These are phyloP conservation scores for Oryza glumipatula DNA, from an alignment of 176 grass and related monocot genomes.

Conservation along the genomic window DNA sequence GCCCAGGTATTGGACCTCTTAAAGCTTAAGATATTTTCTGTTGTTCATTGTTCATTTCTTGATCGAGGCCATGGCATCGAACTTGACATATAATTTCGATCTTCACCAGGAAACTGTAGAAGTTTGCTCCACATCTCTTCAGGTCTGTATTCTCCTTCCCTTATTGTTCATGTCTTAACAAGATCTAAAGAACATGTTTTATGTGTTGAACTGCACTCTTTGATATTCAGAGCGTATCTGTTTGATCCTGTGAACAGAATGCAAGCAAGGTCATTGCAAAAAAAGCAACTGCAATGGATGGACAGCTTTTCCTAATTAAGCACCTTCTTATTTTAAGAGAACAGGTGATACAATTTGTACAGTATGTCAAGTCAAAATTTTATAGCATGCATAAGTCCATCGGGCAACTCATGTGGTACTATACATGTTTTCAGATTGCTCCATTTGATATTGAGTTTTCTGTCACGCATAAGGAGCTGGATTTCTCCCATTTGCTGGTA, in stretches of 20 bases:
- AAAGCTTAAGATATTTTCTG: slow-evolving; percentile 30
- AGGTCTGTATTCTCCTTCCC: slow-evolving; percentile 53
- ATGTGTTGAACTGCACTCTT: slow-evolving; percentile 12
- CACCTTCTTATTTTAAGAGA: slow-evolving; percentile 97
- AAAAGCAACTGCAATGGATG: slow-evolving; percentile 84
- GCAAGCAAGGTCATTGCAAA: slow-evolving; percentile 85
- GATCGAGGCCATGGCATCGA: slow-evolving; percentile 6
- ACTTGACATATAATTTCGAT: slow-evolving; percentile 44
- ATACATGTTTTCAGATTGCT: slow-evolving; percentile 66
- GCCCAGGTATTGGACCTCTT: slow-evolving; percentile 70
- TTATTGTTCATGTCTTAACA: slow-evolving; percentile 11
- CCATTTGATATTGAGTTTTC: slow-evolving; percentile 95
- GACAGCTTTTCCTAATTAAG: slow-evolving; percentile 96
- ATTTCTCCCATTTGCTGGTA: slow-evolving; percentile 99
- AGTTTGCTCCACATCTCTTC: slow-evolving; percentile 91
- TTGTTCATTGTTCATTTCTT: slow-evolving; percentile 39
- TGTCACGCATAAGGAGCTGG: slow-evolving; percentile 94
- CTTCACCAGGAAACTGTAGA: slow-evolving; percentile 89
- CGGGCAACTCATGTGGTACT: slow-evolving; percentile 26
- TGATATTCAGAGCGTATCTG: slow-evolving; percentile 42
- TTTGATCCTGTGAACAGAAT: slow-evolving; percentile 62
- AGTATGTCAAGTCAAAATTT: background rate
- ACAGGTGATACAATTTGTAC: slow-evolving; percentile 61
- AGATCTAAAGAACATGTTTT: background rate
- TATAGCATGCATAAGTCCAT: slow-evolving; percentile 31